Conservation (phyloP, 257 asterid genomes). For the Rauvolfia tetraphylla region DNA sequence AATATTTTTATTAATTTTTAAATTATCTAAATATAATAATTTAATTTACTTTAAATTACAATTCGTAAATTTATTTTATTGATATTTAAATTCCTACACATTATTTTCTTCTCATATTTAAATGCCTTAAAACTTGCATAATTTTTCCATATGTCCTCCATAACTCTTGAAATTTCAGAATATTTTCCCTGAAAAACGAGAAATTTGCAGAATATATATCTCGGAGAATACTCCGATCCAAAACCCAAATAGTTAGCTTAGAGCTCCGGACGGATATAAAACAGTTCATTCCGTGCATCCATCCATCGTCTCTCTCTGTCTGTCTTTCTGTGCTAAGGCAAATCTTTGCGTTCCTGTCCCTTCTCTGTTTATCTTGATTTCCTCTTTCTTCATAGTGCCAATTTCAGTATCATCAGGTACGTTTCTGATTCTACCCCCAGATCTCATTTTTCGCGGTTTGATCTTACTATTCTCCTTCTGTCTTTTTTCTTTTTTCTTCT, state of each 20-base stretch:
- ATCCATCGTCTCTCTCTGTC: not conserved
- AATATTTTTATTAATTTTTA: no score
- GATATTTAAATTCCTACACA: no score
- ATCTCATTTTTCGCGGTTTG: conserved; percentile 16
- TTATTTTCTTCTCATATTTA: no score
- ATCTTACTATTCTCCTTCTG: not conserved
- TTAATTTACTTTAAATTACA: no score
- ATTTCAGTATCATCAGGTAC: conserved; percentile 21
- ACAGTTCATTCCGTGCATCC: not conserved
- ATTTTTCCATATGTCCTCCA: no score
- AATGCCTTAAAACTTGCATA: no score
- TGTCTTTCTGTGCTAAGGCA: conserved; percentile 8
- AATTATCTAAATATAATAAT: no score
- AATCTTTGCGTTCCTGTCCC: not conserved
- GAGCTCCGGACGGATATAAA: not conserved
- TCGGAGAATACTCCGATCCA: not conserved
- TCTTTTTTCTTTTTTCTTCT: not conserved
- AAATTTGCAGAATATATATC: no score
- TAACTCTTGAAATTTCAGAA: no score
- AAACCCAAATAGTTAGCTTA: not conserved
- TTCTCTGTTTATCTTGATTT: not conserved
- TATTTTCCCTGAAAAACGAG: no score
- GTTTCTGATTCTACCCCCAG: conserved; percentile 13
- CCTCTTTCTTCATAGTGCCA: not conserved
- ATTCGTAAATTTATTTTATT: no score